A percentile compares a stretch with the other conserved stretches of the same genome.
Conservation (phyloP, 305 asterid species). For the Fraxinus baroniana region DNA sequence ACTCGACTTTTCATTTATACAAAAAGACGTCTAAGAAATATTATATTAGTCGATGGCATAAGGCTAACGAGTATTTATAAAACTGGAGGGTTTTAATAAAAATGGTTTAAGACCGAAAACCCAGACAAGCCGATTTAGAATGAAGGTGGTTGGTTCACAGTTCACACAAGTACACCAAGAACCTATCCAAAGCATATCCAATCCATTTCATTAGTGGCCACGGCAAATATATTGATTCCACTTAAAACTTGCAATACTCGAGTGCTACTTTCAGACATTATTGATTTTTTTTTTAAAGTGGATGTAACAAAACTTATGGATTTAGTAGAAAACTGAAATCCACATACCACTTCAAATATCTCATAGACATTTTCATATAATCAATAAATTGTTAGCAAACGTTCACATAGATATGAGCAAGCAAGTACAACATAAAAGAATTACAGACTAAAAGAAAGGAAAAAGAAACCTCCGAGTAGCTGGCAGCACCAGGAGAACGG, state of each 20-base stretch:
- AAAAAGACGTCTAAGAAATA: too few relatives aligned
- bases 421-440: neutral
- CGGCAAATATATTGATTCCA: neutral
- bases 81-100: neutral
- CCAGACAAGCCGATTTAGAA: neutral
- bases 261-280: neutral
- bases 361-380: too few relatives aligned
- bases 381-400: neutral
- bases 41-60: too few relatives aligned
- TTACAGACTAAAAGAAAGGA: neutral
- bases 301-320: neutral
- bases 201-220: neutral
- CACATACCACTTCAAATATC: neutral
- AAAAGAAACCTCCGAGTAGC: conserved; percentile 57
- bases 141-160: neutral
- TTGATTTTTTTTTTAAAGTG: neutral
- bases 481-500: conserved; percentile 80
- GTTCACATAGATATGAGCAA: neutral
- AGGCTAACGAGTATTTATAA: too few relatives aligned
- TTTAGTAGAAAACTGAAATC: neutral
- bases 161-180: neutral
- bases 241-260: neutral
- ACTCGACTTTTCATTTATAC: too few relatives aligned
- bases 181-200: neutral
- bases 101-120: neutral